phyloP scores from a whole-genome alignment of 2,329 filamentous ascomycete genomes.

The Massarina eburnea region DNA sequence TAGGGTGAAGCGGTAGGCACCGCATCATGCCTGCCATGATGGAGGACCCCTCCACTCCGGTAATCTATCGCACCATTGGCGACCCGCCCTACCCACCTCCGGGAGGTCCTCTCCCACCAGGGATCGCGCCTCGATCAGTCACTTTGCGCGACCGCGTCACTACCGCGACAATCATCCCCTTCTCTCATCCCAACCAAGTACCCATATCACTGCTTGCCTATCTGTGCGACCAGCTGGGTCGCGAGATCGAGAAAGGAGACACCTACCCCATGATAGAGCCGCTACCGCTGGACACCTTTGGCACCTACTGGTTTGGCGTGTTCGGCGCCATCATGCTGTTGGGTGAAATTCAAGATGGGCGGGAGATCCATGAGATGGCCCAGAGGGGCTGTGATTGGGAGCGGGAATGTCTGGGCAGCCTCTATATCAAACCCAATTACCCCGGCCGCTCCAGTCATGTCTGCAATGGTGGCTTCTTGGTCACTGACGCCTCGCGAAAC shows the following conservation, averaged over 20 bases:
- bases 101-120: conserved; percentile 65
- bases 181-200: conserved; percentile 75
- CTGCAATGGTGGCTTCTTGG: conserved; percentile 65
- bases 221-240: conserved; percentile 80
- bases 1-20: no score
- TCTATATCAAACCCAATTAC: conserved; percentile 94
- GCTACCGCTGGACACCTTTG: conserved; percentile 73
- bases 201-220: conserved; percentile 74
- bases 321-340: conserved; percentile 87
- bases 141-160: conserved; percentile 83
- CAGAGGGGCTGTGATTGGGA: conserved; percentile 66
- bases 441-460: conserved; percentile 87
- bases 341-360: conserved; percentile 64
- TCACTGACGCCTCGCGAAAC: conserved; percentile 51
- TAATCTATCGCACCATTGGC: conserved; percentile 70
- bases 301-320: conserved; percentile 86
- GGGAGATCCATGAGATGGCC: conserved; percentile 52
- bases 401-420: conserved; percentile 80
- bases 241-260: conserved; percentile 88
- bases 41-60: conserved; percentile 72
- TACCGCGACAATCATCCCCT: conserved; percentile 79
- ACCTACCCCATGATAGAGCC: conserved; percentile 86
- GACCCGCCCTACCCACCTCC: conserved; percentile 64
- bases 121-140: conserved; percentile 73
- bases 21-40: no score